These are phyloP conservation scores for Penicillium tannophilum DNA, from an alignment of 495 filamentous ascomycete genomes.

Conservation along the genomic window DNA sequence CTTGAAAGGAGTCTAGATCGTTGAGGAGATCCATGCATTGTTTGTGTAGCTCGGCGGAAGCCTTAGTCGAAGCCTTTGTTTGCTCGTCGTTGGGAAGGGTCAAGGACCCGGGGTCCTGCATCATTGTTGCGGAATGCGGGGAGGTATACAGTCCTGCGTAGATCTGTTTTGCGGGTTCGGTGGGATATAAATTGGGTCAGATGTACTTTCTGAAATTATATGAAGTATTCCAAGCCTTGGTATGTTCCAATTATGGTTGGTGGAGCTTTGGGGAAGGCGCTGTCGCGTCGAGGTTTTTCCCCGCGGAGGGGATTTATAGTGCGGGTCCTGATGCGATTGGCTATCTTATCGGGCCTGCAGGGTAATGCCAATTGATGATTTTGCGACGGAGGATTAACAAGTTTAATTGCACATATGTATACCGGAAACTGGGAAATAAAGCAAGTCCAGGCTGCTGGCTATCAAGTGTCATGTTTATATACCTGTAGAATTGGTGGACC, in stretches of 20 bases:
- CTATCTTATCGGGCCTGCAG: neutral
- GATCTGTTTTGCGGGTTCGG: neutral
- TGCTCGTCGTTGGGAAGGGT: neutral
- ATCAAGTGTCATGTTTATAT: neutral
- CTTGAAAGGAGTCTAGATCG: slow-evolving; percentile 51
- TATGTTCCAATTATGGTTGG: neutral
- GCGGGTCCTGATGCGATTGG: slow-evolving; percentile 1
- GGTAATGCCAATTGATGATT: neutral
- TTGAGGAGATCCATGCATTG: slow-evolving; percentile 46
- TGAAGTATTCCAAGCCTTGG: neutral
- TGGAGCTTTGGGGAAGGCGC: neutral
- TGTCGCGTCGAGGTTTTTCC: neutral
- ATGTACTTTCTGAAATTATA: neutral
- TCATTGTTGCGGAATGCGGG: slow-evolving; percentile 12
- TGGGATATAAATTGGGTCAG: neutral
- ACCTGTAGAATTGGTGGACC: neutral
- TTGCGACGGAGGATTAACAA: neutral
- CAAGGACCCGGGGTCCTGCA: slow-evolving; percentile 12
- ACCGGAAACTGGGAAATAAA: neutral
- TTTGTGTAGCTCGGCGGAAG: slow-evolving; percentile 35
- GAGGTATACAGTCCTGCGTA: neutral
- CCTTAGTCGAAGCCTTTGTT: slow-evolving; percentile 13
- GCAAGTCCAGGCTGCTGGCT: neutral
- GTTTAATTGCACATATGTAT: neutral
- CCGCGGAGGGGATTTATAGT: neutral